These are phyloP conservation scores for Platanthera guangdongensis DNA, from an alignment of 106 monocot genomes.

Conservation along the genomic window DNA sequence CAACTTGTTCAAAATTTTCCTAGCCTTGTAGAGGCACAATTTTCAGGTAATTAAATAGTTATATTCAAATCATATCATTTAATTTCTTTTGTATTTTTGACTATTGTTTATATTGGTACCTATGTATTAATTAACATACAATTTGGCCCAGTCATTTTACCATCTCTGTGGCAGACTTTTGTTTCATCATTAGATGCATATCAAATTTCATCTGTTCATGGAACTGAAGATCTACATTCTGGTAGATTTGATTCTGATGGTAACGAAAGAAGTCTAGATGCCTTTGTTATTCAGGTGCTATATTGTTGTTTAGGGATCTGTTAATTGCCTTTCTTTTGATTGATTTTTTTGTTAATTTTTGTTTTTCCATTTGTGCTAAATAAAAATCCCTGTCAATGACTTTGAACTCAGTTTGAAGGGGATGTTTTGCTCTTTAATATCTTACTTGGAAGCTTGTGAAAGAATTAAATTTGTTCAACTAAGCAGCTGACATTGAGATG, in stretches of 20 bases:
- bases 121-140: slow-evolving; percentile 8
- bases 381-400: not conserved
- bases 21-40: slow-evolving; percentile 38
- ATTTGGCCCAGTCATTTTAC: slow-evolving; percentile 52
- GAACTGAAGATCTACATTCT: slow-evolving; percentile 61
- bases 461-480: not conserved
- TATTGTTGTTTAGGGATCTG: not conserved
- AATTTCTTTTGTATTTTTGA: not conserved
- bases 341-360: not conserved
- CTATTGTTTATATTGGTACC: not conserved
- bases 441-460: not conserved
- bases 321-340: not conserved
- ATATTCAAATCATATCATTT: not conserved
- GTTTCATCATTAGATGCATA: slow-evolving; percentile 66
- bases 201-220: slow-evolving; percentile 52
- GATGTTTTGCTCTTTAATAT: not conserved
- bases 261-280: slow-evolving; percentile 65
- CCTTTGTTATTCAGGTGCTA: slow-evolving; percentile 89
- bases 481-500: not conserved
- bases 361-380: not conserved
- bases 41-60: slow-evolving; percentile 44
- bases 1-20: slow-evolving; percentile 82
- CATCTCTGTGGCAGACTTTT: slow-evolving; percentile 89
- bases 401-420: no score
- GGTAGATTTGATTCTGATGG: slow-evolving; percentile 86